phyloP scores from a whole-genome alignment of 305 asterid genomes.

The Rubia peregrina region DNA sequence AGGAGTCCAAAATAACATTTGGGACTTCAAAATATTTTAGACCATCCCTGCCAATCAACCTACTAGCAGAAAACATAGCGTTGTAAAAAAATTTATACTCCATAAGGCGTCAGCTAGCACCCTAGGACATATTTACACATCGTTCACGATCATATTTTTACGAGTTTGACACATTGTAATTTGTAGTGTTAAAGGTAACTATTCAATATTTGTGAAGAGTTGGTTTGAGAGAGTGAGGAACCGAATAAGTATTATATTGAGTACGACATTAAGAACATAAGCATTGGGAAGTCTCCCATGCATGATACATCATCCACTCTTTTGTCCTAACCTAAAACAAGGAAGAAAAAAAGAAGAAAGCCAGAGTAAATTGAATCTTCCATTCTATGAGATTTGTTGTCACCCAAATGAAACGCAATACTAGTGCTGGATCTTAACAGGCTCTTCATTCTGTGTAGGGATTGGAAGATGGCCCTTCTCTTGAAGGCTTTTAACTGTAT shows the following conservation, averaged over 20 bases:
- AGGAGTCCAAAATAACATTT: too few species aligned
- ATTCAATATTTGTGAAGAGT: too few species aligned
- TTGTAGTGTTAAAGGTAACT: too few species aligned
- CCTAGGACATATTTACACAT: too few species aligned
- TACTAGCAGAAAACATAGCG: too few species aligned
- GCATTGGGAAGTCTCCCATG: neutral
- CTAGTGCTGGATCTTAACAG: constrained; percentile 39
- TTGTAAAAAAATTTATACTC: too few species aligned
- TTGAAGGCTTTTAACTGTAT: constrained; percentile 78
- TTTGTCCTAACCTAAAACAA: neutral
- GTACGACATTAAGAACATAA: neutral
- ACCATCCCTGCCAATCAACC: too few species aligned
- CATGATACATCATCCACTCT: neutral
- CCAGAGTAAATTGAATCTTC: neutral
- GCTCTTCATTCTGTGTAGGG: constrained; percentile 45
- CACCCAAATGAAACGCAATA: neutral
- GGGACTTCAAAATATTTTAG: too few species aligned
- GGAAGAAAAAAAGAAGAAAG: neutral
- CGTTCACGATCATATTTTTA: too few species aligned
- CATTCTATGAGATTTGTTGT: neutral
- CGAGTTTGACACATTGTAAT: too few species aligned
- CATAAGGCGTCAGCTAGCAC: too few species aligned
- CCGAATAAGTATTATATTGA: constrained; percentile 2
- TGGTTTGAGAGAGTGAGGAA: neutral
- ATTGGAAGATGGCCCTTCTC: constrained; percentile 72